A percentile compares a stretch with the other conserved stretches of the same genome.
These are phyloP conservation scores for Russula sp. DNA, from an alignment of 768 basidiomycete species.

Conservation along the genomic window DNA sequence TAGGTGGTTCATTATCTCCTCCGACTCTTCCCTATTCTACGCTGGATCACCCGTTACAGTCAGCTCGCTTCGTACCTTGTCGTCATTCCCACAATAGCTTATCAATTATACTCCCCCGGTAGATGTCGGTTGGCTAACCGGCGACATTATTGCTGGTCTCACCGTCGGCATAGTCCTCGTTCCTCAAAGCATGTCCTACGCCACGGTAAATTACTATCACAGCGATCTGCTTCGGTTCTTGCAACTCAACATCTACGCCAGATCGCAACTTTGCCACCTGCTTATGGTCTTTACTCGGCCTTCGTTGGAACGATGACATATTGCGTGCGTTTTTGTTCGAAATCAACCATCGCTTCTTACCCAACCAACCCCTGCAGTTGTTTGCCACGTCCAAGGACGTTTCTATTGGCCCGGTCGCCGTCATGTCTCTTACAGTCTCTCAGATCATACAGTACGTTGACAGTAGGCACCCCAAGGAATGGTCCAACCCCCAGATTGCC, in stretches of 20 bases:
- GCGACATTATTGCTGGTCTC: constrained; percentile 84
- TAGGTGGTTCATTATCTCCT: constrained; percentile 59
- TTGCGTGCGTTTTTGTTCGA: constrained; percentile 45
- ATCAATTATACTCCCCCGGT: neutral
- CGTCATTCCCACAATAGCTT: neutral
- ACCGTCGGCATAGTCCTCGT: constrained; percentile 95
- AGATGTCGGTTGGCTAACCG: constrained; percentile 64
- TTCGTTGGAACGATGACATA: constrained; percentile 84
- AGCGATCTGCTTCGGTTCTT: neutral
- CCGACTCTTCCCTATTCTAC: constrained; percentile 75
- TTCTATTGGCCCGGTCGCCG: constrained; percentile 98
- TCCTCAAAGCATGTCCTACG: constrained; percentile 91
- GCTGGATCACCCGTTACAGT: constrained; percentile 89
- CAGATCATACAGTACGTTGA: constrained; percentile 71
- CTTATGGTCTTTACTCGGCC: constrained; percentile 92
- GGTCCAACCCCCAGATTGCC: constrained; percentile 68
- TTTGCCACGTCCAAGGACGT: constrained; percentile 98
- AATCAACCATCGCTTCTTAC: neutral
- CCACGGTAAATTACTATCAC: constrained; percentile 39
- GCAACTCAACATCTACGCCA: constrained; percentile 25
- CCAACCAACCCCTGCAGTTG: constrained; percentile 40
- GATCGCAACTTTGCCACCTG: constrained; percentile 76
- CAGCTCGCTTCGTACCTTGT: constrained; percentile 23
- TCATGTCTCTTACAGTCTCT: constrained; percentile 88
- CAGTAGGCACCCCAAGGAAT: constrained; percentile 45